Evolutionary conservation across 2,329 filamentous ascomycete species (phyloP), one percentile per base, ranked within the genome.

Genomic region (Fusarium secorum): DNA sequence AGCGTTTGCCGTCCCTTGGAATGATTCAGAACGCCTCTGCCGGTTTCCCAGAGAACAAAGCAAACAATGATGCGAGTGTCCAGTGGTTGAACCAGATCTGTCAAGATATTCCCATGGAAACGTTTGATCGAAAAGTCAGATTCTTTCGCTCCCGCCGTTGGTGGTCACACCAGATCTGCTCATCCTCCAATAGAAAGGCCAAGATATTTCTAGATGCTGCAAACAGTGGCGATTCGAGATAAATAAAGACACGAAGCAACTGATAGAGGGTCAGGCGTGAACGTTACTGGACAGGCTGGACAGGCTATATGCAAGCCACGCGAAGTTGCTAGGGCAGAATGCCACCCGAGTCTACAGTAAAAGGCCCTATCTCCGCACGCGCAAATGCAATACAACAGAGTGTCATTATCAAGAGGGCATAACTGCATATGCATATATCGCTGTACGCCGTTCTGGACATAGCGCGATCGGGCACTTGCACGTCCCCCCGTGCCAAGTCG

Each of bases 1-100:
- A 26, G 30, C 20, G 17, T 46, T 30, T 67, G 65, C 45, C 22
- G 24, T 28, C 17, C 14, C 51, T 35, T 68, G 58, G 58, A 68
- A 68, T 68, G 65, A 15, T 52, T 24, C 39, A 30, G 30, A 42
- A 2, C 26, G 41, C 45, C 58, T 44, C 22, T 49, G 30, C 64
- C 58, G 57, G 51, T 53, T 51, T 49, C 64, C 64, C 18, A 64
- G 65, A n/a, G 45, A 63, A 64, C 64, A 54, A 35, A 18, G 39
- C n/a, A 44, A 30, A 28, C n/a, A 20, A 59, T 32, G 22, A 46
- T 14, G 53, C 94, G 32, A 32, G 79, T 97, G 97, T 51, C 94
- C 38, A 32, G 18, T n/a, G 51, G 20, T 15, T 4, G 28, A 26
- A 3, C 13, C n/a, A 28, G n/a, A 36, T 41, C 26, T 33, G 49